These are phyloP conservation scores for Exophiala sideris DNA, from an alignment of 2,329 filamentous ascomycete genomes.

Conservation along the genomic window DNA sequence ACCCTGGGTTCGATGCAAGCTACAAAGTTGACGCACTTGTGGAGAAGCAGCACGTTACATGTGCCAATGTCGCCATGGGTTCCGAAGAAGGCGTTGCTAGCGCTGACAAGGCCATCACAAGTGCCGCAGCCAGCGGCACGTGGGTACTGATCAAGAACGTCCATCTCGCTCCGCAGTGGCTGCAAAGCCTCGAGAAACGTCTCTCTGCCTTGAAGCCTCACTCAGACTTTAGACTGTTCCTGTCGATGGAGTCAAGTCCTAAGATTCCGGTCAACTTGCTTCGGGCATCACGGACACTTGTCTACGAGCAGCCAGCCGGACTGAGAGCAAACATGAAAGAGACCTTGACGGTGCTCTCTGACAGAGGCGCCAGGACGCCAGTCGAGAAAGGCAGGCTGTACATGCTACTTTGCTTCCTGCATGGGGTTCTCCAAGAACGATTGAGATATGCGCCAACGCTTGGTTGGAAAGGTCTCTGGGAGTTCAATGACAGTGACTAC, in stretches of 20 bases:
- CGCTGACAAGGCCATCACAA: slow-evolving; percentile 91
- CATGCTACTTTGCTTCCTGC: slow-evolving; percentile 85
- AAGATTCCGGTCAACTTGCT: slow-evolving; percentile 97
- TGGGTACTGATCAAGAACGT: slow-evolving; percentile 99
- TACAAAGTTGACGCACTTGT: slow-evolving; percentile 98
- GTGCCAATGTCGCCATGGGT: slow-evolving; percentile 98
- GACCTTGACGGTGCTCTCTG: slow-evolving; percentile 77
- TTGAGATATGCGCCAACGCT: slow-evolving; percentile 89
- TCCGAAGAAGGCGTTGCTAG: slow-evolving; percentile 90
- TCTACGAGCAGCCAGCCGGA: slow-evolving; percentile 97
- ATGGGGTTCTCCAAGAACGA: slow-evolving; percentile 92
- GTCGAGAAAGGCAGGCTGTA: slow-evolving; percentile 90
- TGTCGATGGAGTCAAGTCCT: slow-evolving; percentile 95
- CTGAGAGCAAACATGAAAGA: slow-evolving; percentile 99
- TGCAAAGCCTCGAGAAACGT: slow-evolving; percentile 94
- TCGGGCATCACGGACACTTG: slow-evolving; percentile 86
- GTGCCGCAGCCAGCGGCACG: slow-evolving; percentile 83
- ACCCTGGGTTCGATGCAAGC: slow-evolving; percentile 93
- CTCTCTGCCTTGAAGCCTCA: slow-evolving; percentile 94
- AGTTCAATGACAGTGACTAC: slow-evolving; percentile 99
- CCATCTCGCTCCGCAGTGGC: slow-evolving; percentile 90
- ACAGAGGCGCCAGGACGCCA: slow-evolving; percentile 72
- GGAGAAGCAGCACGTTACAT: slow-evolving; percentile 74
- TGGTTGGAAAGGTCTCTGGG: slow-evolving; percentile 99
- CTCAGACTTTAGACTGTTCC: slow-evolving; percentile 86